Evolutionary conservation across 2,329 filamentous ascomycete genomes (phyloP).

Genomic region (Arthrobotrys megalospora): DNA sequence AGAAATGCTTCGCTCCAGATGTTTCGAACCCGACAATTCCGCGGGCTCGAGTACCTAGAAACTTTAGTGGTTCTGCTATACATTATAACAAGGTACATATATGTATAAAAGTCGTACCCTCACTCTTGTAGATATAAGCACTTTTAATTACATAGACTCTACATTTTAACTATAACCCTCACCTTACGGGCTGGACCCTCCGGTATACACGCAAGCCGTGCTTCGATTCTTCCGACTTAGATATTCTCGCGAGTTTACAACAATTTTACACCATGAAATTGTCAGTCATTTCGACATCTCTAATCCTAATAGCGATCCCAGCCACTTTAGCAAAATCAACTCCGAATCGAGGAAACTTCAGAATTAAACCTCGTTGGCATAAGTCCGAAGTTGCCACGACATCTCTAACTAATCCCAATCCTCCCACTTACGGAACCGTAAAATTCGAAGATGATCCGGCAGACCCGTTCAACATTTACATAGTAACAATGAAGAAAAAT

Average conservation of each 20-base stretch:
- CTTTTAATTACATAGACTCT: not conserved
- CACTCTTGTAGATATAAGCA: no score
- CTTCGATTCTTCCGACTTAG: not conserved
- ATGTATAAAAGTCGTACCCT: no score
- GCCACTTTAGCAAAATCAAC: constrained; percentile 28
- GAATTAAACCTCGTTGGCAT: constrained; percentile 32
- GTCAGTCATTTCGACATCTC: constrained; percentile 32
- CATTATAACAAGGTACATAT: no score
- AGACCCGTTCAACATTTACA: constrained; percentile 28
- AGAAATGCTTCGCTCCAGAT: no score
- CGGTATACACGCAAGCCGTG: not conserved
- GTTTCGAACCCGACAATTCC: no score
- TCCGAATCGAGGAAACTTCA: constrained; percentile 8
- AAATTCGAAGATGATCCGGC: not conserved
- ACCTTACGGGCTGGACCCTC: not conserved
- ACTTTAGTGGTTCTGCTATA: no score
- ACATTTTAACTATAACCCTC: not conserved
- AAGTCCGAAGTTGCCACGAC: not conserved
- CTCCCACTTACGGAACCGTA: not conserved
- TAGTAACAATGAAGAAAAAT: constrained; percentile 18
- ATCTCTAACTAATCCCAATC: not conserved
- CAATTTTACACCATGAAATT: not conserved
- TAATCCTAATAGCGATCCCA: constrained; percentile 32
- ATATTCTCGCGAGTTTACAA: not conserved
- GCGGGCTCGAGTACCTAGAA: no score